Evolutionary conservation across 169 alveolate genomes (phyloP), one percentile per base, ranked within the genome.

Genomic region (Toxoplasma gondii): DNA sequence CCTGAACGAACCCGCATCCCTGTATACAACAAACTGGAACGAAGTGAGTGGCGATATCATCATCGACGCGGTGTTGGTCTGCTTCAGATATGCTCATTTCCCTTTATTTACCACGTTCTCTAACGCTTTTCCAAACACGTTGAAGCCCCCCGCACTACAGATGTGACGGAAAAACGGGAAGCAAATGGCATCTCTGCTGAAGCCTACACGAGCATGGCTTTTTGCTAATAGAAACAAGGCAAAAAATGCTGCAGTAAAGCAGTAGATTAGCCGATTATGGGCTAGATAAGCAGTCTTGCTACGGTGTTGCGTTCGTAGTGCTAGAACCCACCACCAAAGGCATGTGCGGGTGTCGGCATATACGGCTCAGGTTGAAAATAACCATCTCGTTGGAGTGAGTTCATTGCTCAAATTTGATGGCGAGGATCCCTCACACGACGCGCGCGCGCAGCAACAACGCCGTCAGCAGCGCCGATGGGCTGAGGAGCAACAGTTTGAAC

Each of bases 401-500:
- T 82, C 90, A 9, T 2, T 82, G 90, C 67, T 82, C 41, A 38
- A 29, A 44, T 43, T 82, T 38, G 69, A 82, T 2, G 90, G 90
- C 38, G 90, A 82, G 24, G 90, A 82, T 49, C 22, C n/a, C 67
- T 7, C 4, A 19, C 67, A 82, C 41, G 64, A 82, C 9, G 67
- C 38, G 17, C 90, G 90, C 24, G 64, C 41, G 41, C 22, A 31
- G 38, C 67, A 41, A 16, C 90, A 82, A 49, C 90, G 67, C n/a
- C 38, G 1, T 17, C 90, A 82, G 67, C 90, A 82, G 90, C 90
- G 67, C 53, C 90, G 41, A 36, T 82, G 90, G 90, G 90, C 64
- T 41, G 90, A 82, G 44, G 90, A 82, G 67, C 90, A 82, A 43
- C 53, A 41, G 41, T 82, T 82, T 31, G 90, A 16, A 19, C 90